phyloP scores from a whole-genome alignment of 108 stramenopile species.

The Ochromonas danica region DNA sequence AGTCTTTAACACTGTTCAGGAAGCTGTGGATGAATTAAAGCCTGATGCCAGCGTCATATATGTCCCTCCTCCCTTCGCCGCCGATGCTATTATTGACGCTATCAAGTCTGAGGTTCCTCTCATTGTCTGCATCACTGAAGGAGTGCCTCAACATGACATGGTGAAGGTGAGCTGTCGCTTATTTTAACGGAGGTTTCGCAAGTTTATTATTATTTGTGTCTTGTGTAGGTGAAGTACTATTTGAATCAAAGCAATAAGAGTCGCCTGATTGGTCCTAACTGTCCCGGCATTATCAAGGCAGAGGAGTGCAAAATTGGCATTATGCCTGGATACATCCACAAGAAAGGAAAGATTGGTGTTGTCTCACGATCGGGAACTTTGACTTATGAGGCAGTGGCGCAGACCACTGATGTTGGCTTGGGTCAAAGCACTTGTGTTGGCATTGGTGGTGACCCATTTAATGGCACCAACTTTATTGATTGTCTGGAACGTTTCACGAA shows the following conservation, averaged over 20 bases:
- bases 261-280: slow-evolving; percentile 96
- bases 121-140: slow-evolving; percentile 98
- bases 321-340: slow-evolving; percentile 99
- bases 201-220: not conserved
- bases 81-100: slow-evolving; percentile 76
- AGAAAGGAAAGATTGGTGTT: slow-evolving; percentile 90
- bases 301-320: slow-evolving; percentile 99
- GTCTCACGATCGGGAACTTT: slow-evolving; percentile 91
- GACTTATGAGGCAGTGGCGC: slow-evolving; percentile 96
- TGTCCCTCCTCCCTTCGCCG: slow-evolving; percentile 95
- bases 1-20: slow-evolving; percentile 88
- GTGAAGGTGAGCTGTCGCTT: slow-evolving; percentile 51
- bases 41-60: slow-evolving; percentile 98
- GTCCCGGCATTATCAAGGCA: slow-evolving; percentile 99
- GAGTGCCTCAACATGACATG: slow-evolving; percentile 99
- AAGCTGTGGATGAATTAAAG: slow-evolving; percentile 58
- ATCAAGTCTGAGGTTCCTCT: slow-evolving; percentile 80
- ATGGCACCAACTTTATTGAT: slow-evolving; percentile 98
- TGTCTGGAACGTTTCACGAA: slow-evolving; percentile 93
- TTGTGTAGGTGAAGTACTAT: slow-evolving; percentile 72
- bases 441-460: slow-evolving; percentile 98
- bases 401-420: slow-evolving; percentile 89
- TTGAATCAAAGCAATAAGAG: slow-evolving; percentile 73
- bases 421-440: slow-evolving; percentile 97
- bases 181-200: not conserved